A percentile compares a stretch with the other conserved stretches of the same genome.
These are phyloP conservation scores for Kalanchoe fedtschenkoi DNA, from an alignment of 164 flowering plant genomes.

Conservation along the genomic window DNA sequence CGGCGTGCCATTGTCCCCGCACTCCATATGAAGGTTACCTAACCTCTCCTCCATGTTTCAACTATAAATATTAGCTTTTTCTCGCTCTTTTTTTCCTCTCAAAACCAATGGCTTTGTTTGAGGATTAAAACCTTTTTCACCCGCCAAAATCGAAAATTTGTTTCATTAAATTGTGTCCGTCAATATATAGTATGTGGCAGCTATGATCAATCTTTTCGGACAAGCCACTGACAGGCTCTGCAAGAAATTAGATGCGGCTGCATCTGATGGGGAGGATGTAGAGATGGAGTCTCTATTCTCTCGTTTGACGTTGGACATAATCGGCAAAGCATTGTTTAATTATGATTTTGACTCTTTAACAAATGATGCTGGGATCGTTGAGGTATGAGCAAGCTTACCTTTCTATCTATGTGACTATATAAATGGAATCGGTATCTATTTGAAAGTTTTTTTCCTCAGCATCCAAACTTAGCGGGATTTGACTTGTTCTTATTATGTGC, in stretches of 20 bases:
- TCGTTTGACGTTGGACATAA: slow-evolving; percentile 83
- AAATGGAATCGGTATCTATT: not conserved
- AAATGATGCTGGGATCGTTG: slow-evolving; percentile 87
- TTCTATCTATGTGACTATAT: not conserved
- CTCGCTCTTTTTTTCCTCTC: not conserved
- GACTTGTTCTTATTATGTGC: slow-evolving; percentile 4
- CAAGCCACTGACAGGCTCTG: slow-evolving; percentile 85
- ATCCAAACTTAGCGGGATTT: not conserved
- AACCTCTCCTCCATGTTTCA: not conserved
- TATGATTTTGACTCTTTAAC: slow-evolving; percentile 94
- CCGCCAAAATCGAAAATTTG: not conserved
- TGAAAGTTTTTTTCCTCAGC: not conserved
- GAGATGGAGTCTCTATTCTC: slow-evolving; percentile 99
- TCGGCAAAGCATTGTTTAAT: slow-evolving; percentile 97
- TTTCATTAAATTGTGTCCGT: slow-evolving; percentile 4
- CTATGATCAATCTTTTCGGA: slow-evolving; percentile 81
- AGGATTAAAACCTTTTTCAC: not conserved
- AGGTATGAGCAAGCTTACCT: slow-evolving; percentile 34
- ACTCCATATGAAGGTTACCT: slow-evolving; percentile 77
- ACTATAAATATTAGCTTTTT: not conserved
- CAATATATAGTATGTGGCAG: slow-evolving; percentile 66
- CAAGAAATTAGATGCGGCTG: slow-evolving; percentile 73
- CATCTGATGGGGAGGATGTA: slow-evolving; percentile 79
- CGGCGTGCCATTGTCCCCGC: slow-evolving; percentile 95
- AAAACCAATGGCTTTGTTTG: not conserved